Evolutionary conservation across 169 alveolate genomes (phyloP), one percentile per base, ranked within the genome.

Genomic region (Plasmodium relictum): DNA sequence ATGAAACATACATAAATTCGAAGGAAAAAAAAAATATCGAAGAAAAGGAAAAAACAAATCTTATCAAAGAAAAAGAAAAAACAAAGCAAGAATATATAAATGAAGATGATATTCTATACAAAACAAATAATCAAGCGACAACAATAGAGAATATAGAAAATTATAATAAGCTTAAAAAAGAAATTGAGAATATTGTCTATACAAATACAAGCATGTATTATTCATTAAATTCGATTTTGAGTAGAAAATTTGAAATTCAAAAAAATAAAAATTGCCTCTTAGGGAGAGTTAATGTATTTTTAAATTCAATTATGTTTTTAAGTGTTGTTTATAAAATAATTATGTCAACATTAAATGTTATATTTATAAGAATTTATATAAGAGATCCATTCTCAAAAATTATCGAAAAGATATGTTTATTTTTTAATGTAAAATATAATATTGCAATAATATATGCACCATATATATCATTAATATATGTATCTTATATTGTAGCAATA

Each of bases 191-290:
- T 78, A 78, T 78, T 45, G 78, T 78, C n/a, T 78, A 78, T 69
- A 78, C 89, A 62, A 78, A 78, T 58, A 78, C 89, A 42, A 78
- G 89, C 48, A 78, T 78, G 89, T 78, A 78, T 65, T 78, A 78
- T 65, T 78, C 89, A 7, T 66, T 78, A 12, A 78, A 78, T 78
- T 76, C 74, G 22, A 78, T 78, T 22, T 44, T 78, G 20, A 78
- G 89, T 56, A 52, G 89, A 41, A 78, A 78, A 24, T 63, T 78
- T 65, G 89, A 78, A 78, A 78, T 78, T 31, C 89, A 78, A 78
- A 66, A 78, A 18, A 78, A 78, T 78, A 78, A 56, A 37, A 78
- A 78, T 48, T 63, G 89, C 56, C 59, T 78, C 9, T 22, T 78
- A 12, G 89, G 89, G 6, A 63, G 65, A 22, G 63, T 78, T 45